Base-by-base conservation (phyloP, 805 yeast species). In the Candida michaelii region DNA sequence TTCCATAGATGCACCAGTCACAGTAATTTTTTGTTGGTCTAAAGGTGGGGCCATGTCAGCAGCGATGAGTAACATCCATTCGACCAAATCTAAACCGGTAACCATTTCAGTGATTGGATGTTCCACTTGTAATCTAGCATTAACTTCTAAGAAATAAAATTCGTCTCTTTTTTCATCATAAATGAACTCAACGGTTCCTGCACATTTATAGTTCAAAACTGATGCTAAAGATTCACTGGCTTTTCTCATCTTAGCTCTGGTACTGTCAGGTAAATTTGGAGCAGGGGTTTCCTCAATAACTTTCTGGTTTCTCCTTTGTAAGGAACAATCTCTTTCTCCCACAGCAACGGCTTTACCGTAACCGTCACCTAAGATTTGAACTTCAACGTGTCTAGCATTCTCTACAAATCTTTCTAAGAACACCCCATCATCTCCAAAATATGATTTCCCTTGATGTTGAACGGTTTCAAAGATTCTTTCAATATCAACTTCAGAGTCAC, bases 261-360 rank as follows among this genome's bases (percentile, higher is more conserved):
- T 89, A 4, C 76, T 62, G 43, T 80, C 89, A 4, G 97, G 95
- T 51, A 91, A 76, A 57, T 86, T 83, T 34, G 98, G 98, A 43
- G 98, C 97, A 3, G 99, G 99, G 1, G 98, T 91, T 65, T 93
- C 99, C 68, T 91, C 99, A 49, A 91, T 88, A 52, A 91, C 73
- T 71, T 91, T 91, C 66, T 91, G 99, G 69, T 91, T 91, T 70
- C 99, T 85, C 66, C 99, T 84, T 67, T 91, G 99, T 58, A 93
- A 74, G 15, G 98, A 91, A 66, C 99, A 91, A 64, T 91, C 99
- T 71, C 99, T 82, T 71, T 93, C 99, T 43, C 98, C 98, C 36
- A 93, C 63, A 4, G 97, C 96, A 60, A 90, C 82, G 5, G 97
- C 98, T 50, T 79, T 77, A 49, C 99, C 99, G 43, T 74, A 70